Base-by-base conservation (phyloP, 768 basidiomycete genomes). In the Russula dissimulans region DNA sequence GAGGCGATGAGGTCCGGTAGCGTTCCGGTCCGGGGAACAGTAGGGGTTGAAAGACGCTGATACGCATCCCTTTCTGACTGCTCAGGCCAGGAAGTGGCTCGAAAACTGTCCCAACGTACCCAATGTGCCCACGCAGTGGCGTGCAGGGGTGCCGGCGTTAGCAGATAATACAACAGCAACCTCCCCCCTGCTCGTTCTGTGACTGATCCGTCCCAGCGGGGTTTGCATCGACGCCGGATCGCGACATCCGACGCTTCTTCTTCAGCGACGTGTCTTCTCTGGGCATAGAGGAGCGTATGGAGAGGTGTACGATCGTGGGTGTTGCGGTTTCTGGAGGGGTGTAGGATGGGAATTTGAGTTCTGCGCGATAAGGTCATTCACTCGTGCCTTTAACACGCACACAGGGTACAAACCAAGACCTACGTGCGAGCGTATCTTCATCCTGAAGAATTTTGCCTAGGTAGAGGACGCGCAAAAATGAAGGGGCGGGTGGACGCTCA, bases 381-480 rank as follows among this genome's bases (percentile, higher is more conserved):
- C 22, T 7, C 29, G n/a, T n/a, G 5, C 26, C 12, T n/a, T 41
- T n/a, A 4, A 12, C 39, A 34, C 26, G 41, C 5, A 32, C 29
- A 18, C 10, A 12, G 12, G 14, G 18, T 11, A 54, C 42, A 44
- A 34, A 60, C 32, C 17, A 75, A 26, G 22, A 26, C 84, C 67
- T 64, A 89, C 87, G 80, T 17, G 76, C 70, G 15, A 91, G 75
- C 2, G 85, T 87, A 56, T 91, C 89, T 34, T 91, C 89, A 67
- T 91, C 89, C 67, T 89, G 88, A n/a, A 90, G 71, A 69, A 91
- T 85, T 71, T 83, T 84, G 41, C 89, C 89, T 5, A 90, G 74
- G 70, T 91, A 85, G 1, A 91, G 75, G 41, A 91, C 79, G 18
- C 89, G 81, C 59, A 90, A 75, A 75, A 85, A 87, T 5, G 85